These are phyloP conservation scores for Parietichytrium sp. DNA, from an alignment of 108 stramenopile genomes.

Conservation along the genomic window DNA sequence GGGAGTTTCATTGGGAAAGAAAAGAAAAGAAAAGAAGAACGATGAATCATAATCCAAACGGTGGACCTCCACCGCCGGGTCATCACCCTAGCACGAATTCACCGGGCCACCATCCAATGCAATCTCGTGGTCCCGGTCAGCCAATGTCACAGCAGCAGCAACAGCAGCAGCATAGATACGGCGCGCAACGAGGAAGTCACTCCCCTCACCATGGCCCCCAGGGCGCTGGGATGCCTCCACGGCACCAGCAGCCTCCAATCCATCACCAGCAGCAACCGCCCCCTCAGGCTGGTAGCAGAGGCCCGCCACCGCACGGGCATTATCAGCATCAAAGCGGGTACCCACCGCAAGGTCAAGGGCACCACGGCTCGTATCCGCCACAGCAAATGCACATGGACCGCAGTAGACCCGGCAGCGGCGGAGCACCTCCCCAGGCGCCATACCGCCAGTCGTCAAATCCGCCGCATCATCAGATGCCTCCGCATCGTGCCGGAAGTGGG, in stretches of 20 bases:
- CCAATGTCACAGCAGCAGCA: not conserved
- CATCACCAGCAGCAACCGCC: not conserved
- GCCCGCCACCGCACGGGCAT: no score
- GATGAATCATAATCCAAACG: no score
- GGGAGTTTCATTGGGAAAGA: no score
- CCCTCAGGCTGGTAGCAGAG: no score
- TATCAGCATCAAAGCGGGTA: not conserved
- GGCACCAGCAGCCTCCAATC: not conserved
- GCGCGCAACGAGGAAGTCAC: not conserved
- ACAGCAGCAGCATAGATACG: not conserved
- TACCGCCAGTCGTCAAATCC: not conserved
- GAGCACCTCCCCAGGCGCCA: no score
- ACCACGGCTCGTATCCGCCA: not conserved
- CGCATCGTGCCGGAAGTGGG: not conserved
- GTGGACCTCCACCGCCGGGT: no score
- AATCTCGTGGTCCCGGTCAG: no score
- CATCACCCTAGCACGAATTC: no score
- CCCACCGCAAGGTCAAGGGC: not conserved
- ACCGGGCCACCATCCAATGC: no score
- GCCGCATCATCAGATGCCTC: not conserved
- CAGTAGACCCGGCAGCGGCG: no score
- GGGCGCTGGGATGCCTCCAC: conserved; percentile 3
- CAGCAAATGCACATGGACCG: no score
- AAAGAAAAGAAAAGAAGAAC: no score
- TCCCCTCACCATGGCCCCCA: not conserved